phyloP scores from a whole-genome alignment of 495 filamentous ascomycete species.

The Trichoderma reesei region DNA sequence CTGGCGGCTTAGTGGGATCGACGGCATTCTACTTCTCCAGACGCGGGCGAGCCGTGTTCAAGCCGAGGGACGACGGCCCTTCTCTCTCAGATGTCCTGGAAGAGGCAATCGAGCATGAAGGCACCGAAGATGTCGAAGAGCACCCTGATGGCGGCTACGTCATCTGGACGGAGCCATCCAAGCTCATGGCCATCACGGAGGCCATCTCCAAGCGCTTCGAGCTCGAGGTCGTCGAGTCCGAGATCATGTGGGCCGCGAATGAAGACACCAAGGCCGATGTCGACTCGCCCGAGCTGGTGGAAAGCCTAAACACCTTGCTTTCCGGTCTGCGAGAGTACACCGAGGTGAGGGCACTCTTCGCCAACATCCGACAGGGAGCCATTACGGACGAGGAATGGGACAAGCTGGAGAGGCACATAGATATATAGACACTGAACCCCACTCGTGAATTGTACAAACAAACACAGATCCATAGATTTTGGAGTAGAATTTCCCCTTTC shows the following conservation, averaged over 20 bases:
- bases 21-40: slow-evolving; percentile 78
- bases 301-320: slow-evolving; percentile 45
- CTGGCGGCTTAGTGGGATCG: slow-evolving; percentile 57
- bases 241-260: slow-evolving; percentile 81
- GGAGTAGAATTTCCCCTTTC: neutral
- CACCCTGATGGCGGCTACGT: slow-evolving; percentile 61
- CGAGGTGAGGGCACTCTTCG: slow-evolving; percentile 59
- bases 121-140: slow-evolving; percentile 68
- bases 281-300: slow-evolving; percentile 37
- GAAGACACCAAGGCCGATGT: slow-evolving; percentile 60
- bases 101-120: slow-evolving; percentile 66
- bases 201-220: slow-evolving; percentile 45
- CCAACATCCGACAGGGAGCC: slow-evolving; percentile 43
- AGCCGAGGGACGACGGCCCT: slow-evolving; percentile 39
- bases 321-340: slow-evolving; percentile 46
- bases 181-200: slow-evolving; percentile 56
- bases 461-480: neutral
- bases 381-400: slow-evolving; percentile 39
- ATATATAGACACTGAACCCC: slow-evolving; percentile 7
- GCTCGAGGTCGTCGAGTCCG: slow-evolving; percentile 55
- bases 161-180: slow-evolving; percentile 63
- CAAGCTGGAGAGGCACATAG: slow-evolving; percentile 27
- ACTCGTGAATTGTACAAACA: slow-evolving; percentile 15
- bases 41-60: slow-evolving; percentile 60
- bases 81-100: slow-evolving; percentile 71